phyloP scores from a whole-genome alignment of 2,329 filamentous ascomycete species.

The Aspergillus sp. region DNA sequence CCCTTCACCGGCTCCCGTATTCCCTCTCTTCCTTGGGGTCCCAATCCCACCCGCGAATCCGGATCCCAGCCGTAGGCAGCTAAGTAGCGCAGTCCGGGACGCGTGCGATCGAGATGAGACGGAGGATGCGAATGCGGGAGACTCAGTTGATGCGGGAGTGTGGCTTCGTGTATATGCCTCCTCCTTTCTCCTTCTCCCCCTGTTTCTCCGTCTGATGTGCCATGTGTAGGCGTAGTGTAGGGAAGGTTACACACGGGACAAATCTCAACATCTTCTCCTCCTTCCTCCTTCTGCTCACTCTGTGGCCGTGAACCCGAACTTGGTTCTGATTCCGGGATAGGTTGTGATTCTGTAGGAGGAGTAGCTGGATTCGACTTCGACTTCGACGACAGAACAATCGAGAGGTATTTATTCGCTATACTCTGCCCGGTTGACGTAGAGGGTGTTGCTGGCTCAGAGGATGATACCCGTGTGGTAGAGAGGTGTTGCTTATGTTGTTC shows the following conservation, averaged over 20 bases:
- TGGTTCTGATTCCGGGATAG: not conserved
- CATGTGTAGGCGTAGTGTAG: not conserved
- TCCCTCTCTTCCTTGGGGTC: slow-evolving; percentile 66
- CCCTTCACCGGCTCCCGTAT: slow-evolving; percentile 75
- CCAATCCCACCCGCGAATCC: slow-evolving; percentile 68
- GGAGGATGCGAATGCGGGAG: slow-evolving; percentile 60
- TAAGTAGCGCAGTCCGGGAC: slow-evolving; percentile 59
- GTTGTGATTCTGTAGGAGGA: not conserved
- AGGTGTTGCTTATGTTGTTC: slow-evolving; percentile 37
- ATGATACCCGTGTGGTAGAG: slow-evolving; percentile 35
- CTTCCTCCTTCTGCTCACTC: not conserved
- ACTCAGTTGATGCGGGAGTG: slow-evolving; percentile 59
- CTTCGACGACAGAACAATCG: slow-evolving; percentile 46
- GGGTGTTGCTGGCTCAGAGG: slow-evolving; percentile 22
- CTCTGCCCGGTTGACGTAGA: slow-evolving; percentile 24
- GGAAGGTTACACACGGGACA: slow-evolving; percentile 67
- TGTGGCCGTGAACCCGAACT: not conserved
- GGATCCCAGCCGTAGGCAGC: slow-evolving; percentile 62
- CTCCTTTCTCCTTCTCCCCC: too few species aligned
- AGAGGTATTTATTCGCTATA: slow-evolving; percentile 48
- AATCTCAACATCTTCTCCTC: not conserved
- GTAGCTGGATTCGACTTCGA: not conserved
- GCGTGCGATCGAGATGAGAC: slow-evolving; percentile 59
- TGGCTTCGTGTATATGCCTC: slow-evolving; percentile 49
- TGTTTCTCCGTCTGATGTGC: not conserved